Conservation (phyloP, 1,139 yeast genomes). For the Geotrichum aggregatum region DNA sequence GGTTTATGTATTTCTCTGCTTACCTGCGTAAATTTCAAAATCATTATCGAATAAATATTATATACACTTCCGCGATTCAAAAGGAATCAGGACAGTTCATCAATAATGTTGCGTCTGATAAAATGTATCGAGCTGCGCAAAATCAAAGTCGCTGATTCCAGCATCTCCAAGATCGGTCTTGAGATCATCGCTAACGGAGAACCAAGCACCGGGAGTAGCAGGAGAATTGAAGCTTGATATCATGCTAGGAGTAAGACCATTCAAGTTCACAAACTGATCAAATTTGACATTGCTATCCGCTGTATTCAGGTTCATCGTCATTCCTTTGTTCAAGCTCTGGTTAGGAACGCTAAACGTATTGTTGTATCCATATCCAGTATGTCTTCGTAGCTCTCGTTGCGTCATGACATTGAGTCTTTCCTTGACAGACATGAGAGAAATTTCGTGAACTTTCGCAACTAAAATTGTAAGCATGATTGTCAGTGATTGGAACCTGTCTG, state of each 20-base stretch:
- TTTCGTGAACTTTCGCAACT: not conserved
- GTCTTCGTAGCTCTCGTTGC: not conserved
- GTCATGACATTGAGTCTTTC: not conserved
- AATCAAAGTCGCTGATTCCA: not conserved
- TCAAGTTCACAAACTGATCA: not conserved
- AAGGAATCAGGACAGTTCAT: not conserved
- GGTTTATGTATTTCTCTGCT: too few relatives aligned
- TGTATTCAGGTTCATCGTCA: slow-evolving; percentile 15
- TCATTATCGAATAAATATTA: too few relatives aligned
- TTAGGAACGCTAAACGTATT: not conserved
- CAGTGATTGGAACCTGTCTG: not conserved
- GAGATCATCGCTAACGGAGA: not conserved
- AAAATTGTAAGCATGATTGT: slow-evolving; percentile 1
- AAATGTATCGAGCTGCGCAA: not conserved
- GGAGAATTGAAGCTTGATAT: not conserved
- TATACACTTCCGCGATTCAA: not conserved
- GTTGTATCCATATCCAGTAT: not conserved
- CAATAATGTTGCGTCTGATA: not conserved
- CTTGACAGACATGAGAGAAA: slow-evolving; percentile 15
- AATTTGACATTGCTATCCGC: slow-evolving; percentile 11
- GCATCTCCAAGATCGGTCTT: not conserved
- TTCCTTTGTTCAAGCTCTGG: slow-evolving; percentile 7
- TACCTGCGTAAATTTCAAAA: too few relatives aligned
- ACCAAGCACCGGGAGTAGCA: slow-evolving; percentile 3
- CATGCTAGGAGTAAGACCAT: not conserved